These are phyloP conservation scores for Paracoccidioides lutzii DNA, from an alignment of 2,329 filamentous ascomycete genomes.

Conservation along the genomic window DNA sequence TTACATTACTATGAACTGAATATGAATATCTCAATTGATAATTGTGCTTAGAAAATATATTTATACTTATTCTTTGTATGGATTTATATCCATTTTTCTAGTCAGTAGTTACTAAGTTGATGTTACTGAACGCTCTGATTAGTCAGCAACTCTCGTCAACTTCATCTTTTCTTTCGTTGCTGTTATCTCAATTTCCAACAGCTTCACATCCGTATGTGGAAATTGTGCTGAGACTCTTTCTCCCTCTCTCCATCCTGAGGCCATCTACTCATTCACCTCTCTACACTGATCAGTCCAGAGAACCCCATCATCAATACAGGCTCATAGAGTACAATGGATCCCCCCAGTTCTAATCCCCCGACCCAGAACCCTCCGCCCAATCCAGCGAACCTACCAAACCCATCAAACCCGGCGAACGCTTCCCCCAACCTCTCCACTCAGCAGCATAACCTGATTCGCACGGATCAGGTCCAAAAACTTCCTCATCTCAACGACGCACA, in stretches of 20 bases:
- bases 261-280: neutral
- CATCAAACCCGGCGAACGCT: conserved; percentile 5
- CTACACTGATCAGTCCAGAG: neutral
- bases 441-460: conserved; percentile 37
- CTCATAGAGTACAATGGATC: neutral
- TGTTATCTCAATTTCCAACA: neutral
- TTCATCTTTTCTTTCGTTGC: too few species aligned
- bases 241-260: neutral
- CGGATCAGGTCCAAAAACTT: conserved; percentile 41
- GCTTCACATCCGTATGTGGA: too few species aligned
- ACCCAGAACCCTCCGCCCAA: neutral
- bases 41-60: too few species aligned
- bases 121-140: too few species aligned
- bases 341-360: neutral
- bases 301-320: neutral
- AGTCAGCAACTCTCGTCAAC: too few species aligned
- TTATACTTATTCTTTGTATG: too few species aligned
- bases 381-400: conserved; percentile 7
- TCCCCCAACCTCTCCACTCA: conserved; percentile 17
- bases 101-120: too few species aligned
- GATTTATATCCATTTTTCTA: too few species aligned
- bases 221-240: neutral
- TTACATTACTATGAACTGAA: too few species aligned
- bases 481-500: conserved; percentile 41
- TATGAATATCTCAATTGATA: too few species aligned